A percentile compares a stretch with the other conserved stretches of the same genome.
These are phyloP conservation scores for Fusarium verticillioides DNA, from an alignment of 2,329 filamentous ascomycete species.

Conservation along the genomic window DNA sequence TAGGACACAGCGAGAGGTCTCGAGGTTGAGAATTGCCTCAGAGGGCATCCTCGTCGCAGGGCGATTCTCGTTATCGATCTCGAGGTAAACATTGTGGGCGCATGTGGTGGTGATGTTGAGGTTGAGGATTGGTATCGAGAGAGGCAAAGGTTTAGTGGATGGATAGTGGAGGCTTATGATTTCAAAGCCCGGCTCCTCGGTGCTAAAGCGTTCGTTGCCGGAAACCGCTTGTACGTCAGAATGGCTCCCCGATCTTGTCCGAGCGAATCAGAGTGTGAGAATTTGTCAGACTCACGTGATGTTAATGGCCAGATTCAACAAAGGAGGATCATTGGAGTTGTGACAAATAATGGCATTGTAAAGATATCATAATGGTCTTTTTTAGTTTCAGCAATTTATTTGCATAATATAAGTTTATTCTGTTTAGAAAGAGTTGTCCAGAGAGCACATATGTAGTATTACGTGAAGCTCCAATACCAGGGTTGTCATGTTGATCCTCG, in stretches of 20 bases:
- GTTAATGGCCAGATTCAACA: not conserved
- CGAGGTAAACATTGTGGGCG: conserved; percentile 56
- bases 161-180: conserved; percentile 30
- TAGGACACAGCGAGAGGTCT: conserved; percentile 53
- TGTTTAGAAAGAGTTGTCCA: not conserved
- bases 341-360: conserved; percentile 6
- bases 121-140: not conserved
- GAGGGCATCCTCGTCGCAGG: conserved; percentile 53
- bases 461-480: not conserved
- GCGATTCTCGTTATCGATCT: conserved; percentile 55
- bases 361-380: not conserved
- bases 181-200: conserved; percentile 45
- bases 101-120: conserved; percentile 39
- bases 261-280: conserved; percentile 51
- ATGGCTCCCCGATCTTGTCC: conserved; percentile 46
- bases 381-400: accelerated
- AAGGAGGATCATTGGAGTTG: not conserved
- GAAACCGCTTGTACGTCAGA: conserved; percentile 43
- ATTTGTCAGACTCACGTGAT: conserved; percentile 48
- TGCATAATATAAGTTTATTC: too few relatives aligned
- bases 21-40: conserved; percentile 57
- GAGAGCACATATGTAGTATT: not conserved
- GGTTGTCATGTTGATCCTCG: not conserved
- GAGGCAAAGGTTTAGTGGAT: conserved; percentile 11
- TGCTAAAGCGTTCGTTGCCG: conserved; percentile 47